A percentile compares a stretch with the other conserved stretches of the same genome.
Evolutionary conservation across 768 basidiomycete species (phyloP).

Genomic region (Candolleomyces aberdarensis): DNA sequence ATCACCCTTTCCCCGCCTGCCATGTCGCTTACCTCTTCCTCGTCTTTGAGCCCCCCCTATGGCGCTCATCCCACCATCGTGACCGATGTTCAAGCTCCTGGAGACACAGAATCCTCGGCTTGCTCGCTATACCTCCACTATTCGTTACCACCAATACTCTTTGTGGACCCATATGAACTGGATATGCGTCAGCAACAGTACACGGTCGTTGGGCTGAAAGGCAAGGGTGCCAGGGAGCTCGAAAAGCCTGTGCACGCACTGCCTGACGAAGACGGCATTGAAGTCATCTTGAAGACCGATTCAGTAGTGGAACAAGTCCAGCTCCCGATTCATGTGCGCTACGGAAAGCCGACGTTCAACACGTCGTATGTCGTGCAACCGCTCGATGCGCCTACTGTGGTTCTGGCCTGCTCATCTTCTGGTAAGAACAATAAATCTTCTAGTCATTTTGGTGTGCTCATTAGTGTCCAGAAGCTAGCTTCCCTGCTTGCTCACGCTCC

Average conservation of each 20-base stretch:
- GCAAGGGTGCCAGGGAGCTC: slow-evolving; percentile 42
- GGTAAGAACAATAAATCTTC: background rate
- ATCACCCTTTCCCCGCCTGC: too few relatives aligned
- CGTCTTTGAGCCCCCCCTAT: slow-evolving; percentile 25
- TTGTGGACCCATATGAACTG: slow-evolving; percentile 50
- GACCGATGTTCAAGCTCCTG: slow-evolving; percentile 23
- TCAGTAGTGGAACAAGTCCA: slow-evolving; percentile 22
- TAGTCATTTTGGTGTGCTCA: background rate
- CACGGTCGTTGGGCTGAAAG: slow-evolving; percentile 24
- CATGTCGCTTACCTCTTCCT: slow-evolving; percentile 15
- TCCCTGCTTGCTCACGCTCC: too few relatives aligned
- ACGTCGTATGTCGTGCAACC: slow-evolving; percentile 20
- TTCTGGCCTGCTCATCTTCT: slow-evolving; percentile 33
- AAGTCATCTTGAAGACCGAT: slow-evolving; percentile 4
- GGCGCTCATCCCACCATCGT: slow-evolving; percentile 39
- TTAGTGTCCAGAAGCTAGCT: too few relatives aligned
- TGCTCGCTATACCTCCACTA: slow-evolving; percentile 41
- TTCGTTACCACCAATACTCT: slow-evolving; percentile 38
- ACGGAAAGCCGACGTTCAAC: slow-evolving; percentile 26
- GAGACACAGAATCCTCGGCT: slow-evolving; percentile 7
- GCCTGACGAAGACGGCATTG: slow-evolving; percentile 15
- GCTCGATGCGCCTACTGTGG: slow-evolving; percentile 34
- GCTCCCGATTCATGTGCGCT: slow-evolving; percentile 47
- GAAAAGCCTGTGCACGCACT: slow-evolving; percentile 45
- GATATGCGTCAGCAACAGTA: slow-evolving; percentile 33